Percentiles rank a stretch among this genome's conserved stretches.
Evolutionary conservation across 116 monocot species (phyloP).

Genomic region (Papilionanthe hybrid): DNA sequence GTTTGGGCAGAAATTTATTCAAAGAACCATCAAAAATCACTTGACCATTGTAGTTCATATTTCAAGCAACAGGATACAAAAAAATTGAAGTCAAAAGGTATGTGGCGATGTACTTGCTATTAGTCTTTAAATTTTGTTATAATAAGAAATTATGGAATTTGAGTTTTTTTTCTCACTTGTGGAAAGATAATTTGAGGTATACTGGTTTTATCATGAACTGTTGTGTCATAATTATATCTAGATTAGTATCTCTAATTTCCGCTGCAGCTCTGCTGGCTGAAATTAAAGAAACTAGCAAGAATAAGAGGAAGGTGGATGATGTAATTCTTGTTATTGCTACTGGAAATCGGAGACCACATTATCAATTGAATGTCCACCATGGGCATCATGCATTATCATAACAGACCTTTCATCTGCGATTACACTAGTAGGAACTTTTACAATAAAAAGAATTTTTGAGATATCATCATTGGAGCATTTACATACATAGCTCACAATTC

Average conservation of each 20-base stretch:
- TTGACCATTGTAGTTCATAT: constrained; percentile 92
- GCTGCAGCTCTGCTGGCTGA: constrained; percentile 70
- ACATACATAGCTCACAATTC: no score
- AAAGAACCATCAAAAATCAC: constrained; percentile 90
- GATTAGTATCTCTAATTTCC: background rate
- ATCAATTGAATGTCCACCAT: no score
- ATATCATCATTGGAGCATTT: no score
- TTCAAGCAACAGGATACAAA: constrained; percentile 99
- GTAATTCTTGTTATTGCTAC: constrained; percentile 75
- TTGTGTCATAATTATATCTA: background rate
- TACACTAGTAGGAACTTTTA: no score
- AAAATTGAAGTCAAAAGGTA: constrained; percentile 96
- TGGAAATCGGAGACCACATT: no score
- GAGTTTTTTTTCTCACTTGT: background rate
- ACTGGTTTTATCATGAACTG: background rate
- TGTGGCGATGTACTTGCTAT: background rate
- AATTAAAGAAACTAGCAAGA: constrained; percentile 86
- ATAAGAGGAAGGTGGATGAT: constrained; percentile 68
- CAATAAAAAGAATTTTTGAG: no score
- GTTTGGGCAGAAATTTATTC: constrained; percentile 94
- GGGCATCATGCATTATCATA: no score
- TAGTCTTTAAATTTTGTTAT: background rate
- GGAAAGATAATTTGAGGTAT: background rate
- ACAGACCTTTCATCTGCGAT: no score
- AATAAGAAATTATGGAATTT: background rate